Conservation (phyloP, 2,329 filamentous ascomycete genomes). For the Claviceps capensis region DNA sequence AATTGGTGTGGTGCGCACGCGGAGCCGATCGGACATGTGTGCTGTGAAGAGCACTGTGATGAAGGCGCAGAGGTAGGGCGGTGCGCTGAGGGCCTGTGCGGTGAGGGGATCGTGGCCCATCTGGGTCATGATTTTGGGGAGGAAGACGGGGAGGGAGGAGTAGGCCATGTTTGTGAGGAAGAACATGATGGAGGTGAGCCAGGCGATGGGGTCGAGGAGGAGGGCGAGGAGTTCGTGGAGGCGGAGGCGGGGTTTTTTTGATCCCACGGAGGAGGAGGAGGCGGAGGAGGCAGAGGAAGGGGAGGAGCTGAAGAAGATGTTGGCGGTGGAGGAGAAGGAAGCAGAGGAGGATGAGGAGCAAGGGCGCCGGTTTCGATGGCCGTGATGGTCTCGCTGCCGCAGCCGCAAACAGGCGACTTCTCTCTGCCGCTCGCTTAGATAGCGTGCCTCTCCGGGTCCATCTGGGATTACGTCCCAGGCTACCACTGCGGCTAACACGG, state of each 20-base stretch:
- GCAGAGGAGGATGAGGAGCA: neutral
- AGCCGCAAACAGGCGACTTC: slow-evolving; percentile 60
- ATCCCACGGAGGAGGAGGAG: neutral
- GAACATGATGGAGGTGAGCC: slow-evolving; percentile 70
- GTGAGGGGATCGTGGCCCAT: slow-evolving; percentile 58
- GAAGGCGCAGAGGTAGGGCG: slow-evolving; percentile 70
- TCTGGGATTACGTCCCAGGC: slow-evolving; percentile 70
- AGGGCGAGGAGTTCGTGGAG: slow-evolving; percentile 40
- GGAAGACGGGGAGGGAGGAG: slow-evolving; percentile 73
- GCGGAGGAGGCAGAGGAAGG: neutral
- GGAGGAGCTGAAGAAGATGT: neutral
- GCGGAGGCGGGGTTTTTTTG: slow-evolving; percentile 27
- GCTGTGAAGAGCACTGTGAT: slow-evolving; percentile 57
- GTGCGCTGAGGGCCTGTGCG: slow-evolving; percentile 67
- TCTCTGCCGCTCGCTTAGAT: slow-evolving; percentile 48
- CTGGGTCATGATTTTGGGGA: slow-evolving; percentile 64
- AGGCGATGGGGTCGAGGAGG: slow-evolving; percentile 27
- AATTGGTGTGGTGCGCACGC: slow-evolving; percentile 50
- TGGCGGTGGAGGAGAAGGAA: neutral
- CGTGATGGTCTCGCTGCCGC: slow-evolving; percentile 26
- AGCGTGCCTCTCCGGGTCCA: slow-evolving; percentile 50
- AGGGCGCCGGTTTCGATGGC: neutral
- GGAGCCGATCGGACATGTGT: slow-evolving; percentile 53
- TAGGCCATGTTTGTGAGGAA: slow-evolving; percentile 83
- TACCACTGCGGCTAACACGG: slow-evolving; percentile 57